These are phyloP conservation scores for Solanum etuberosum DNA, from an alignment of 257 asterid species.

Conservation along the genomic window DNA sequence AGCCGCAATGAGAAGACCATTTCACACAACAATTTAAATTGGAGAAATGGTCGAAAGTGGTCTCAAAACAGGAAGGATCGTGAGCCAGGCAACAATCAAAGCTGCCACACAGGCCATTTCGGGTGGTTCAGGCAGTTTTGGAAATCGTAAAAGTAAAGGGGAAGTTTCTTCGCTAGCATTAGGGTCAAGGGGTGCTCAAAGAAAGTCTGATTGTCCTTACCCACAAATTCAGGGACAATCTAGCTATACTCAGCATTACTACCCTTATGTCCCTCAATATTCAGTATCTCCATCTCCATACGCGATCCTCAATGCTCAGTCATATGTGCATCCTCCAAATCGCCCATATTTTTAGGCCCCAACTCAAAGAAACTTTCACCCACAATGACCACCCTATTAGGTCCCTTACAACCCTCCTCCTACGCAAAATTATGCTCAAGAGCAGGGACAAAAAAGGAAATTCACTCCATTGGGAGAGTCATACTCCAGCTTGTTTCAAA, in stretches of 20 bases:
- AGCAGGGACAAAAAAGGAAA: background rate
- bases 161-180: background rate
- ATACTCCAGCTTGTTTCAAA: background rate
- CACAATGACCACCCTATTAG: background rate
- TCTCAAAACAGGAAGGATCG: background rate
- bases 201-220: background rate
- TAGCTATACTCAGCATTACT: background rate
- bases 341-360: accelerated
- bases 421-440: background rate
- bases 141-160: background rate
- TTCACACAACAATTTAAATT: background rate
- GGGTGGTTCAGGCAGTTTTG: background rate
- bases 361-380: background rate
- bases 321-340: background rate
- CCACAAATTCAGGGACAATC: background rate
- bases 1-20: background rate
- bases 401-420: background rate
- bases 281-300: background rate
- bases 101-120: background rate
- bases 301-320: background rate
- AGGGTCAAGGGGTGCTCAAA: background rate
- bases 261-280: background rate
- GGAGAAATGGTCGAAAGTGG: background rate
- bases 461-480: background rate
- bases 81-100: background rate